Percentiles rank a stretch among this genome's conserved stretches.
These are phyloP conservation scores for Phytophthora multivora DNA, from an alignment of 352 stramenopile genomes.

Conservation along the genomic window DNA sequence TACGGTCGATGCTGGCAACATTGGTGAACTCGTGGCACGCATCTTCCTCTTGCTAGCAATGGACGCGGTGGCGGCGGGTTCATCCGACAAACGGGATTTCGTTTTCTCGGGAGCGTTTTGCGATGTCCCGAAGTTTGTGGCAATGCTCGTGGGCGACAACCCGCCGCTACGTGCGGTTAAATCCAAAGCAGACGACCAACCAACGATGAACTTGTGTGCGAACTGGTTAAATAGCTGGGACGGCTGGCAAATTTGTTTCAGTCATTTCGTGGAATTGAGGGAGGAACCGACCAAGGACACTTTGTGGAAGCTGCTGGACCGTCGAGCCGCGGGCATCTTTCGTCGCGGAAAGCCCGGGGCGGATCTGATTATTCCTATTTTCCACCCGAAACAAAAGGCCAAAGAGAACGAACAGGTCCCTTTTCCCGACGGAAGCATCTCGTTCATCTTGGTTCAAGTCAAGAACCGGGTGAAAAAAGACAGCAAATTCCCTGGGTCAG, in stretches of 20 bases:
- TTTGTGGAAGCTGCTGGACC: background rate
- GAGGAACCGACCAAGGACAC: background rate
- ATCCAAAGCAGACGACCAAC: too few species aligned
- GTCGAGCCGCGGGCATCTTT: background rate
- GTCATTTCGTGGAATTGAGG: background rate
- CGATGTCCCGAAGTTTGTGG: background rate
- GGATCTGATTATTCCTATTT: slow-evolving; percentile 1
- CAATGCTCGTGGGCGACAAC: background rate
- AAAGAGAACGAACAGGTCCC: too few species aligned
- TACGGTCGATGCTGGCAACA: background rate
- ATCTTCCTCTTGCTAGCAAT: background rate
- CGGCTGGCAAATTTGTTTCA: background rate
- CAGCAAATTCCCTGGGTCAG: too few species aligned
- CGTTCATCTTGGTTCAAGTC: slow-evolving; percentile 4
- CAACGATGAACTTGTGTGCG: background rate
- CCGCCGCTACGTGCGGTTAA: background rate
- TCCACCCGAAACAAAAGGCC: background rate
- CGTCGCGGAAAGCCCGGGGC: background rate
- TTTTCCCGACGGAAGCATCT: background rate
- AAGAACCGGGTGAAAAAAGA: background rate
- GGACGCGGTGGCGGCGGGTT: background rate
- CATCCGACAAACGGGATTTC: background rate
- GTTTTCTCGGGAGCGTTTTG: background rate
- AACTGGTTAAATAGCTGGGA: background rate
- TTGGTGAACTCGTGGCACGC: background rate